Percentiles rank a stretch among this genome's conserved stretches.
Conservation (phyloP, 1,284 basidiomycete species). For the Trichosporon inkin region DNA sequence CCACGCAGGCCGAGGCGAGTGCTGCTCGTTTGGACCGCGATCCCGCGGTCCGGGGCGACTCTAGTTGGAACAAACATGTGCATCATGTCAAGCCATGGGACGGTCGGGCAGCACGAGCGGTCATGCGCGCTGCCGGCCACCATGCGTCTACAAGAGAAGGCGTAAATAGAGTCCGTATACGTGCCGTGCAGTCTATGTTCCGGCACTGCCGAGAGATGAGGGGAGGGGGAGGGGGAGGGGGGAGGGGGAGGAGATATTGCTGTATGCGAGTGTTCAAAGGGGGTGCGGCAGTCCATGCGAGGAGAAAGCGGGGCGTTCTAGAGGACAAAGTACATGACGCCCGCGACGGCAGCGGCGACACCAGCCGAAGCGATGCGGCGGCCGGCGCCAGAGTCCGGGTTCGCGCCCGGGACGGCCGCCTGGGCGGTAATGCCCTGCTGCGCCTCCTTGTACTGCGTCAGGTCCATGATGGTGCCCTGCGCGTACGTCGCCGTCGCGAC, state of each 20-base stretch:
- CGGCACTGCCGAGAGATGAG: background rate
- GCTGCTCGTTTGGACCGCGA: too few relatives aligned
- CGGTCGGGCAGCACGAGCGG: too few relatives aligned
- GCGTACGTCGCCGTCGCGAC: constrained; percentile 35
- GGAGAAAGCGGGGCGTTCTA: background rate
- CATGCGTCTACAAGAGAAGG: background rate
- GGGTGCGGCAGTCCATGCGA: background rate
- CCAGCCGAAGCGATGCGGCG: background rate
- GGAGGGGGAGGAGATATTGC: background rate
- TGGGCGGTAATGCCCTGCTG: constrained; percentile 9
- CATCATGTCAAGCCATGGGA: background rate
- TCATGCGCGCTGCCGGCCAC: background rate
- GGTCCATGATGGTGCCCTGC: constrained; percentile 33
- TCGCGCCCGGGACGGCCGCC: background rate
- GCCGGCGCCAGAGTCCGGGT: background rate
- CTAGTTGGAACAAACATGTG: background rate
- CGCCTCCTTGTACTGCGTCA: constrained; percentile 28
- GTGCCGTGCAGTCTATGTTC: constrained; percentile 3
- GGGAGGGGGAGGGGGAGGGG: background rate
- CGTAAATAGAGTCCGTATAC: constrained; percentile 7
- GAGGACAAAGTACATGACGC: background rate
- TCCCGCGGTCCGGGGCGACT: too few relatives aligned
- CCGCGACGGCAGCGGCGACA: background rate
- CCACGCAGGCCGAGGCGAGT: too few relatives aligned
- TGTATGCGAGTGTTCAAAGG: background rate